Conservation (phyloP, 495 filamentous ascomycete genomes). For the Diplogelasinospora grovesii region DNA sequence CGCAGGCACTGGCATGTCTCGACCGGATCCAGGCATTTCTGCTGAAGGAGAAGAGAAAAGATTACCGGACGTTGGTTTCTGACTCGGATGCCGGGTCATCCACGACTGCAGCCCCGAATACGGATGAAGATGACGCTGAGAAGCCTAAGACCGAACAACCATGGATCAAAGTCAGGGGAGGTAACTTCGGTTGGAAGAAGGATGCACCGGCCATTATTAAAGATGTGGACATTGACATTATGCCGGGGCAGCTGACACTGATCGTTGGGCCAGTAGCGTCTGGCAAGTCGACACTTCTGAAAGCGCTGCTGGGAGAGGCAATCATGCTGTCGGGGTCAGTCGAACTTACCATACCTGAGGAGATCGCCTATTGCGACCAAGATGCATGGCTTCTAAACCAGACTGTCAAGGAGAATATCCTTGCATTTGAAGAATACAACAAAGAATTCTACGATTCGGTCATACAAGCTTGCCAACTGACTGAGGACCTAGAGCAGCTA, state of each 20-base stretch:
- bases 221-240: background rate
- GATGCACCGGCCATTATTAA: slow-evolving; percentile 52
- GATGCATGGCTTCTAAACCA: slow-evolving; percentile 47
- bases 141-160: slow-evolving; percentile 52
- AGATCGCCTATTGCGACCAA: slow-evolving; percentile 39
- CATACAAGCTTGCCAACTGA: slow-evolving; percentile 53
- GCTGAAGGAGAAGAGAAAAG: slow-evolving; percentile 21
- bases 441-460: slow-evolving; percentile 42
- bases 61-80: slow-evolving; percentile 6
- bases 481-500: slow-evolving; percentile 53
- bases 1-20: slow-evolving; percentile 29
- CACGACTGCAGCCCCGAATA: background rate
- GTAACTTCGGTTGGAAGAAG: slow-evolving; percentile 52
- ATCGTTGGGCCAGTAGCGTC: slow-evolving; percentile 42
- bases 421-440: slow-evolving; percentile 40
- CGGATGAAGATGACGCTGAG: slow-evolving; percentile 3
- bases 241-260: slow-evolving; percentile 24
- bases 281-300: slow-evolving; percentile 47
- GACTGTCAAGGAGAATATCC: slow-evolving; percentile 46
- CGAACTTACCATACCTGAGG: slow-evolving; percentile 9
- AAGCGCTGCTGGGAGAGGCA: slow-evolving; percentile 46
- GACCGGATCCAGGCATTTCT: slow-evolving; percentile 36
- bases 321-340: slow-evolving; percentile 25
- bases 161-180: slow-evolving; percentile 48
- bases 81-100: background rate